Evolutionary conservation across 768 basidiomycete genomes (phyloP), one percentile per base, ranked within the genome.

Genomic region (Boletus subparvulus): DNA sequence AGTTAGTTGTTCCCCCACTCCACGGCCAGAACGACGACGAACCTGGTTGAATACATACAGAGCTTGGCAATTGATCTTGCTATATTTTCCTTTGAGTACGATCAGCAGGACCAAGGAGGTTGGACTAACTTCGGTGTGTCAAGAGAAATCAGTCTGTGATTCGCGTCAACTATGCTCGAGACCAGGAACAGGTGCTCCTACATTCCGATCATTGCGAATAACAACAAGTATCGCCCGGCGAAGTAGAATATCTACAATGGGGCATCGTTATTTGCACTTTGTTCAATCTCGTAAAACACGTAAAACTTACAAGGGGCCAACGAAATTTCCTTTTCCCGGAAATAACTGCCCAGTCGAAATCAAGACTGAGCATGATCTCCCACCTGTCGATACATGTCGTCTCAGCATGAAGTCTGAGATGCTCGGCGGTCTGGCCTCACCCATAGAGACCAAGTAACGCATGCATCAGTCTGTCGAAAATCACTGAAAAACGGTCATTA

Each of bases 11-110:
- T 32, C 47, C 37, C 26, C n/a, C 21, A 28, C 26, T 10, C 12
- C 14, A 40, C n/a, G 5, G 19, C 9, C n/a, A 33, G 13, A 47
- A 49, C n/a, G 32, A 36, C 12, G 21, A 58, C 56, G 48, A 54
- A 78, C 78, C 69, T 80, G 75, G 59, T 78, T 79, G 64, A 78
- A 79, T 26, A 76, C 74, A 65, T 81, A 80, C 56, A 81, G 57
- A 4, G 74, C 69, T 60, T 80, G 77, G 56, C 80, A 81, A 44
- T 78, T 72, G 54, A 81, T 53, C 54, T 64, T 57, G 24, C 79
- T 79, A 50, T 10, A 16, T 13, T 11, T 52, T 16, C 9, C 12
- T 16, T 21, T 50, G 12, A 50, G 35, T 45, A 52, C 3, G 21
- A 36, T 40, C 10, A 40, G 8, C 6, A 48, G 35, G 21, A 54